Base-by-base conservation (phyloP, 2,329 filamentous ascomycete genomes). In the Neonectria neomacrospora region DNA sequence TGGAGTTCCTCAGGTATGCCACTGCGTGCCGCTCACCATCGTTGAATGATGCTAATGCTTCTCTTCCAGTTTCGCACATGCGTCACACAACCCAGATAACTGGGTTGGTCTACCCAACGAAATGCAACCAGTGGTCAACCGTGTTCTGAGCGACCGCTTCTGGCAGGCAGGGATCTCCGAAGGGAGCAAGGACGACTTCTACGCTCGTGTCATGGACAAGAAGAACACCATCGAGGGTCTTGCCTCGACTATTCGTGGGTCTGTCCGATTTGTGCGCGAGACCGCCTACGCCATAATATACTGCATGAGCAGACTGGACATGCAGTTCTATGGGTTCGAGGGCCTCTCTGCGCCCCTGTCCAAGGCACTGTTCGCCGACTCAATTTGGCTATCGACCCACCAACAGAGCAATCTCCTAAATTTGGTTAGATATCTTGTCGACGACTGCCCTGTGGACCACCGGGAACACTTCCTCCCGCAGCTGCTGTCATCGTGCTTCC, bases 131-230 rank as follows among this genome's bases (percentile, higher is more conserved):
- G 88, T 97, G 55, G 91, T 98, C 41, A 87, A 89, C 45, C 88
- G 92, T 22, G 93, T 98, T 20, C 81, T 99, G 22, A 97, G 94
- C 14, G 96, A 99, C 78, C 87, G 96, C 23, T 99, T 99, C 77
- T 99, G 96, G 96, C 96, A 99, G 82, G 93, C 94, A 7, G 96
- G 96, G 10, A 99, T 99, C 54, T 98, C 96, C 0, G 92, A 91
- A 65, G 96, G 97, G 26, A 98, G 93, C 71, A 94, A 96, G 76
- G 96, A 98, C 66, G 95, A 98, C 62, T 99, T 99, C 76, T 98
- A 97, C 77, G 92, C 93, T 32, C 88, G 93, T 42, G 95, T 99
- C 2, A 89, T 93, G 59, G 91, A 93, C 32, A 97, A 96, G 59
- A 97, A 94, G 78, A 87, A 86, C 42, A 97, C 94, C 0, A 88